These are phyloP conservation scores for Hansenula anomala DNA, from an alignment of 1,139 yeast genomes.

Conservation along the genomic window DNA sequence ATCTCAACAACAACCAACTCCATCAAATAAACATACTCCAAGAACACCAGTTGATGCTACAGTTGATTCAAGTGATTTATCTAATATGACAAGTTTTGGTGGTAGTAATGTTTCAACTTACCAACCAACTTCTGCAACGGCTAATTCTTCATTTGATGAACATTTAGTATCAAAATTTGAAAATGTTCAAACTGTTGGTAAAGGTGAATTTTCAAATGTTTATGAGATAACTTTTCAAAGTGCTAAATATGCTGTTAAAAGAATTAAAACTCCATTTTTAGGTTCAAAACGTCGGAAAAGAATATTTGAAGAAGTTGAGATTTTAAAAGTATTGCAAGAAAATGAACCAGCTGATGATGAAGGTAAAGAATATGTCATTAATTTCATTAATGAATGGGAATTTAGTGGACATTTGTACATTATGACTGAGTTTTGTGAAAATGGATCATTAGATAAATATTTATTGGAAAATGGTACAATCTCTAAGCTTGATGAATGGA, in stretches of 20 bases:
- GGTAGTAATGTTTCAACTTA: slow-evolving; percentile 12
- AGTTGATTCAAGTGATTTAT: slow-evolving; percentile 15
- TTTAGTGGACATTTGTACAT: slow-evolving; percentile 64
- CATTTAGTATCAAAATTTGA: slow-evolving; percentile 67
- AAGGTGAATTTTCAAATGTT: slow-evolving; percentile 87
- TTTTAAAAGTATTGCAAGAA: slow-evolving; percentile 38
- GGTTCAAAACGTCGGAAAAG: slow-evolving; percentile 50
- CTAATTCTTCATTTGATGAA: slow-evolving; percentile 17
- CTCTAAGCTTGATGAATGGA: slow-evolving; percentile 82
- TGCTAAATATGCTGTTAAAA: slow-evolving; percentile 77
- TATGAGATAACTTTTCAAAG: slow-evolving; percentile 68
- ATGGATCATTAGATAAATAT: slow-evolving; percentile 83
- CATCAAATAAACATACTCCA: slow-evolving; percentile 9
- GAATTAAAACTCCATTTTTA: slow-evolving; percentile 53
- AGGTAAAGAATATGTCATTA: slow-evolving; percentile 76
- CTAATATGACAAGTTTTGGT: slow-evolving; percentile 12
- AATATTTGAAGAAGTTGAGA: slow-evolving; percentile 52
- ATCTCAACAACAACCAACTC: slow-evolving; percentile 6
- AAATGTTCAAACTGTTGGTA: slow-evolving; percentile 66
- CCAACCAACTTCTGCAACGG: slow-evolving; percentile 3
- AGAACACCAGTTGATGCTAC: slow-evolving; percentile 20
- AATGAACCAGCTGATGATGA: slow-evolving; percentile 51
- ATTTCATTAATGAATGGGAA: slow-evolving; percentile 87
- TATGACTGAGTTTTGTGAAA: slow-evolving; percentile 94
- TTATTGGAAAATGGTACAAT: slow-evolving; percentile 75